Percentiles rank a stretch among this genome's conserved stretches.
Conservation (phyloP, 495 filamentous ascomycete species). For the Podospora sp. region DNA sequence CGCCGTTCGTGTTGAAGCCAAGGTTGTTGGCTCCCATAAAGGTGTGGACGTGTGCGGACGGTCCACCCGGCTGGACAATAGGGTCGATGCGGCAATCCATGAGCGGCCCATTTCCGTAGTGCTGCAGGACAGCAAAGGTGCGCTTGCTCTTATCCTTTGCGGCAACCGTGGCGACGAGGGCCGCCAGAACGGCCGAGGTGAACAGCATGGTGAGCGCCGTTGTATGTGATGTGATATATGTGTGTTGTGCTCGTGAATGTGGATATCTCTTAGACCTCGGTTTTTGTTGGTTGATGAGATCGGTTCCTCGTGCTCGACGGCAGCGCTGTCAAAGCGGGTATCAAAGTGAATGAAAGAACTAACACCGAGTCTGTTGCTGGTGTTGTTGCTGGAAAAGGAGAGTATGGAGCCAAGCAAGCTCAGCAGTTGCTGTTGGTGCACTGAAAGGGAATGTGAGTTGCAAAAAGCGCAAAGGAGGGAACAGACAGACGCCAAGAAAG, state of each 20-base stretch:
- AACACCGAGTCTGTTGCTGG: background rate
- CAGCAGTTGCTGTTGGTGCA: constrained; percentile 25
- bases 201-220: background rate
- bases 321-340: constrained; percentile 15
- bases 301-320: constrained; percentile 5
- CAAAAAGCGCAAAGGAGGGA: constrained; percentile 19
- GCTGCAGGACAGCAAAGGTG: constrained; percentile 51
- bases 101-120: constrained; percentile 50
- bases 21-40: constrained; percentile 74
- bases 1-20: constrained; percentile 61
- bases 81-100: constrained; percentile 65
- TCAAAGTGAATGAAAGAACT: background rate
- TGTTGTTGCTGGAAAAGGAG: constrained; percentile 31
- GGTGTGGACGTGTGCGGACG: constrained; percentile 66
- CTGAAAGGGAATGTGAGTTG: constrained; percentile 22
- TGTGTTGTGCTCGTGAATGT: background rate
- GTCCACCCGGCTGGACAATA: constrained; percentile 60
- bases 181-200: background rate
- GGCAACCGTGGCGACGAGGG: constrained; percentile 29
- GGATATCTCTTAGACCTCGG: background rate
- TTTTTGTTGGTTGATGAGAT: background rate
- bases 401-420: constrained; percentile 43
- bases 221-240: background rate
- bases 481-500: constrained; percentile 31
- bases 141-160: constrained; percentile 38